phyloP scores from a whole-genome alignment of 805 yeast species.

The Nakazawaea siamensis region DNA sequence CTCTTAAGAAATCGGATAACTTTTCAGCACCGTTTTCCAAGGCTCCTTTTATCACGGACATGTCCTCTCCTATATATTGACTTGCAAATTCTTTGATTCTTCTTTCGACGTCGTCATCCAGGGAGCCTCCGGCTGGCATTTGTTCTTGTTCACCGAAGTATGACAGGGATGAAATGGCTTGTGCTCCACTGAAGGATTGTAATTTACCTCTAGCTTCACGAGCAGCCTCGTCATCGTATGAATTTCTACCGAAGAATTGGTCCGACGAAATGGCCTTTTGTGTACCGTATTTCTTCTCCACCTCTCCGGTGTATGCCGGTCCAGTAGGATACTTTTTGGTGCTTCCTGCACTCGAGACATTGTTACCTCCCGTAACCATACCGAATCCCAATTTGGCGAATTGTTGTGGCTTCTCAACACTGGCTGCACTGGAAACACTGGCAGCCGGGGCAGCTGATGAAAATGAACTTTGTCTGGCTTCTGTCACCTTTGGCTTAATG shows the following conservation, averaged over 20 bases:
- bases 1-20: conserved; percentile 78
- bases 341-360: conserved; percentile 29
- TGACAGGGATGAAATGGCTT: conserved; percentile 83
- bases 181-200: conserved; percentile 77
- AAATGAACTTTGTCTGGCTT: conserved; percentile 11
- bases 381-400: conserved; percentile 88
- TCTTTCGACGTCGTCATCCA: conserved; percentile 39
- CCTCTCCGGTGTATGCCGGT: conserved; percentile 65
- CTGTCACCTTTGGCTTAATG: conserved; percentile 8
- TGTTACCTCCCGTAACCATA: conserved; percentile 59
- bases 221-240: conserved; percentile 69
- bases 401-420: conserved; percentile 48
- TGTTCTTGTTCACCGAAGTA: conserved; percentile 76
- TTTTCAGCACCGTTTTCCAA: conserved; percentile 91
- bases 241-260: conserved; percentile 84
- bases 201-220: conserved; percentile 78
- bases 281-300: conserved; percentile 68
- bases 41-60: conserved; percentile 83
- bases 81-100: conserved; percentile 54
- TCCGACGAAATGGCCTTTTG: conserved; percentile 96
- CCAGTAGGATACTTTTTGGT: conserved; percentile 37
- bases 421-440: conserved; percentile 11
- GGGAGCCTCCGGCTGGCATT: conserved; percentile 18
- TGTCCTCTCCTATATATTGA: conserved; percentile 72
- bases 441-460: conserved; percentile 10